Conservation (phyloP, 2,329 filamentous ascomycete genomes). For the Trichophyton rubrum region DNA sequence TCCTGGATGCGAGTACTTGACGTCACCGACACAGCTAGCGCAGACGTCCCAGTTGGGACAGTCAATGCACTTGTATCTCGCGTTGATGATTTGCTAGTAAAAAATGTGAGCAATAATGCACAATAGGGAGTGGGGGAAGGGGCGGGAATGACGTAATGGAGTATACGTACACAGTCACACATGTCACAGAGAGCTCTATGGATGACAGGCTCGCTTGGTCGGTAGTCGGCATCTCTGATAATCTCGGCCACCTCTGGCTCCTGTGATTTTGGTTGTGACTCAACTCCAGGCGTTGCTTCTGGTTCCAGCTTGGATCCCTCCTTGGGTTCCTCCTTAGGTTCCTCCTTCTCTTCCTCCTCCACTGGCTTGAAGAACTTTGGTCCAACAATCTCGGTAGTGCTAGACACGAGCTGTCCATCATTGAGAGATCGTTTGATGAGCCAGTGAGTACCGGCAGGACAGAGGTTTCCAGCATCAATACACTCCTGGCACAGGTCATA, state of each 20-base stretch:
- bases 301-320: neutral
- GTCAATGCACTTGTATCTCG: slow-evolving; percentile 91
- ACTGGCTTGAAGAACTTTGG: slow-evolving; percentile 38
- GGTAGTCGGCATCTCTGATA: slow-evolving; percentile 55
- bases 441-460: slow-evolving; percentile 73
- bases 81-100: slow-evolving; percentile 56
- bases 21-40: slow-evolving; percentile 56
- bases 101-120: neutral
- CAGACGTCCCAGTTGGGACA: slow-evolving; percentile 99
- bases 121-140: neutral
- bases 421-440: slow-evolving; percentile 80
- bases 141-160: neutral
- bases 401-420: slow-evolving; percentile 67
- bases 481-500: slow-evolving; percentile 83
- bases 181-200: slow-evolving; percentile 92
- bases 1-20: slow-evolving; percentile 57
- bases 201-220: slow-evolving; percentile 63
- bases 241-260: slow-evolving; percentile 20
- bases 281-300: neutral
- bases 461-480: slow-evolving; percentile 61
- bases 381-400: slow-evolving; percentile 67
- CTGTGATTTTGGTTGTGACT: neutral
- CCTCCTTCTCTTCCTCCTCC: neutral
- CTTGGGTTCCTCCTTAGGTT: neutral
- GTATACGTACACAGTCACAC: slow-evolving; percentile 55